Evolutionary conservation across 1,139 yeast genomes (phyloP).

Genomic region (Spathaspora sp.): DNA sequence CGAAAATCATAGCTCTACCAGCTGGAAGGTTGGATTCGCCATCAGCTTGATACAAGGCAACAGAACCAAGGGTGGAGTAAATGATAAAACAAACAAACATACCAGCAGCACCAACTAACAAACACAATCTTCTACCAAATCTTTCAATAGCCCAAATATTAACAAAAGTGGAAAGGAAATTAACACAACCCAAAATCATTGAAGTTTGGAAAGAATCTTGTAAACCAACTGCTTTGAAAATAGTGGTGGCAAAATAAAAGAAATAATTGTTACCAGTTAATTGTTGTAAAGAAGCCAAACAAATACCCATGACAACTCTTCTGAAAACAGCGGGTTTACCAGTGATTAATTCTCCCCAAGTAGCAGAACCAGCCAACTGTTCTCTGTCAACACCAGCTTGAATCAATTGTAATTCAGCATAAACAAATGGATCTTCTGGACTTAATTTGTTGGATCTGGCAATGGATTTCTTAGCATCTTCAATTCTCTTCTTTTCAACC

Average conservation of each 20-base stretch:
- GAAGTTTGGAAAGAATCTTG: conserved; percentile 72
- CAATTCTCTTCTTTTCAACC: conserved; percentile 37
- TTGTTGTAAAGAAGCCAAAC: conserved; percentile 71
- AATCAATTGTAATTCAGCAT: conserved; percentile 57
- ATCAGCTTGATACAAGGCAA: conserved; percentile 50
- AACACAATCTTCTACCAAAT: conserved; percentile 69
- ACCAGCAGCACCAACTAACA: conserved; percentile 47
- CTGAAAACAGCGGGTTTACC: conserved; percentile 65
- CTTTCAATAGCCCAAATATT: conserved; percentile 65
- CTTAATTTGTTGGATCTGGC: conserved; percentile 62
- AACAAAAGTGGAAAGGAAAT: conserved; percentile 69
- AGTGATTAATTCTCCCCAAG: conserved; percentile 64
- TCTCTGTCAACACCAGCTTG: conserved; percentile 67
- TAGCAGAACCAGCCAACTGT: conserved; percentile 60
- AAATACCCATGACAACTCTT: conserved; percentile 62
- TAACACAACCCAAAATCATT: conserved; percentile 73
- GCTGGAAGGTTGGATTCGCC: conserved; percentile 35
- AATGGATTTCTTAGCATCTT: conserved; percentile 50
- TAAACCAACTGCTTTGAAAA: conserved; percentile 74
- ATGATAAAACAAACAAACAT: conserved; percentile 60
- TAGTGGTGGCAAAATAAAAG: conserved; percentile 79
- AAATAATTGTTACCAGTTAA: conserved; percentile 80
- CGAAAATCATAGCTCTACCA: conserved; percentile 72
- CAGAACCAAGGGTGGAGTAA: conserved; percentile 60
- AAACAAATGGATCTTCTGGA: conserved; percentile 55